A percentile compares a stretch with the other conserved stretches of the same genome.
Conservation (phyloP, 2,329 filamentous ascomycete species). For the Aspergillus luchuensis region DNA sequence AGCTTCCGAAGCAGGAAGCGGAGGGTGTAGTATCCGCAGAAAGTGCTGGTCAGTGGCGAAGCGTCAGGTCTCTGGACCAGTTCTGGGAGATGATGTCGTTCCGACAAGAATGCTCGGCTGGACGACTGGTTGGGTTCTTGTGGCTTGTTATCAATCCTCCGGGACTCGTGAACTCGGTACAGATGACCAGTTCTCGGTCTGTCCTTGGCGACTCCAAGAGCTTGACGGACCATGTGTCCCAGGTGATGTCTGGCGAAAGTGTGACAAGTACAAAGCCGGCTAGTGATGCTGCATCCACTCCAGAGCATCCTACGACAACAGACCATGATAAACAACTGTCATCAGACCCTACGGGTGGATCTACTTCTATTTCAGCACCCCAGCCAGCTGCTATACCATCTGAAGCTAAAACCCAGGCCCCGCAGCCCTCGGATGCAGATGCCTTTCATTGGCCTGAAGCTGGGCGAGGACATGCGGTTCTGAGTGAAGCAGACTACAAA, state of each 20-base stretch:
- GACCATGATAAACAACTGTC: background rate
- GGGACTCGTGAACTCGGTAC: conserved; percentile 40
- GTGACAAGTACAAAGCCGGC: background rate
- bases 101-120: conserved; percentile 91
- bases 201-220: conserved; percentile 14
- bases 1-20: conserved; percentile 54
- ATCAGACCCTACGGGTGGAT: background rate
- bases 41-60: conserved; percentile 73
- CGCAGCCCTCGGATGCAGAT: conserved; percentile 21
- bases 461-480: conserved; percentile 38
- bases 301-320: background rate
- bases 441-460: conserved; percentile 39
- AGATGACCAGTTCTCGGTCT: conserved; percentile 32
- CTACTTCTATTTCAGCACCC: background rate
- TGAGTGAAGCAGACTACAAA: conserved; percentile 45
- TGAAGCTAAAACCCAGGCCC: background rate
- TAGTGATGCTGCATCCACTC: background rate
- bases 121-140: conserved; percentile 87
- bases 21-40: conserved; percentile 41
- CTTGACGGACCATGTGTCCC: background rate
- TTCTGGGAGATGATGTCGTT: conserved; percentile 99
- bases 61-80: conserved; percentile 77
- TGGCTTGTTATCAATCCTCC: conserved; percentile 83
- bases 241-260: background rate
- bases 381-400: background rate